Percentiles rank a stretch among this genome's conserved stretches.
phyloP scores from a whole-genome alignment of 1,284 basidiomycete genomes.

The Puccinia hordei region DNA sequence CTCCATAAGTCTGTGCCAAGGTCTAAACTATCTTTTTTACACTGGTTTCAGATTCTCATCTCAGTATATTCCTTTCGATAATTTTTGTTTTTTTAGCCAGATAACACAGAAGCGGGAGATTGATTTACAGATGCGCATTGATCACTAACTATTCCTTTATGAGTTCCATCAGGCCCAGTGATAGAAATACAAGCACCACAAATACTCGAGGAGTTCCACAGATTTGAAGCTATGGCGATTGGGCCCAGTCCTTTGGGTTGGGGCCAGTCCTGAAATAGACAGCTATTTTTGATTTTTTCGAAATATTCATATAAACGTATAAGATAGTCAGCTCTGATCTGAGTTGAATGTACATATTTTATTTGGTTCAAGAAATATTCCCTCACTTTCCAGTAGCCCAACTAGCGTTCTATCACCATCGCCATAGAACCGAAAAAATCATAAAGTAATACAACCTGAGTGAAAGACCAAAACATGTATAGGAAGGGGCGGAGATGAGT shows the following conservation, averaged over 20 bases:
- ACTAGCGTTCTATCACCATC: background rate
- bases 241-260: conserved; percentile 10
- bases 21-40: conserved; percentile 16
- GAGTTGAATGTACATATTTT: background rate
- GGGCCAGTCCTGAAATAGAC: conserved; percentile 28
- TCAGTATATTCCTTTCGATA: background rate
- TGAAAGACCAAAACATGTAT: background rate
- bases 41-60: background rate
- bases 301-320: background rate
- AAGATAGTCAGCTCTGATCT: background rate
- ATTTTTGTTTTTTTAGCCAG: background rate
- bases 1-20: conserved; percentile 27
- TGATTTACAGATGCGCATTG: conserved; percentile 26
- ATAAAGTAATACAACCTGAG: background rate
- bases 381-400: conserved; percentile 19
- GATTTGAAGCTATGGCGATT: conserved; percentile 32
- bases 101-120: background rate
- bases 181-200: conserved; percentile 42
- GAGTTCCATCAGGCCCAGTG: conserved; percentile 1
- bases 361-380: background rate
- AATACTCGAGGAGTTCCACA: conserved; percentile 20
- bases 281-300: conserved; percentile 13
- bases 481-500: background rate
- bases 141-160: conserved; percentile 23
- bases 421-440: background rate